Base-by-base conservation (phyloP, 768 basidiomycete genomes). In the Macrolepiota fuliginosa region DNA sequence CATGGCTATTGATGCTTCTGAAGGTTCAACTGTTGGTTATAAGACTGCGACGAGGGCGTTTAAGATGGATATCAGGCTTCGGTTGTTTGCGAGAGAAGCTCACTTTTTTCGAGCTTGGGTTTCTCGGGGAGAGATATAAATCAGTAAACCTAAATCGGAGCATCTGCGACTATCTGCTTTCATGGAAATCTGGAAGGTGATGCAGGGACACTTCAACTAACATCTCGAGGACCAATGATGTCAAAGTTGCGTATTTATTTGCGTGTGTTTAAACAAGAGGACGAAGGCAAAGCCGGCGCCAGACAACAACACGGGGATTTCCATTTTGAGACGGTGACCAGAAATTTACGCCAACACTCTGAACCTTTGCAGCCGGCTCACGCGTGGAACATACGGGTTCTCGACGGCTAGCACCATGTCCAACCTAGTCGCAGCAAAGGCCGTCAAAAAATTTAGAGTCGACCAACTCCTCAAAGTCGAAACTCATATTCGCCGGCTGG, bases 361-460 rank as follows among this genome's bases (percentile, higher is more conserved):
- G 46, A 24, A 24, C 46, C 22, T 47, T 29, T 9, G 56, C 46
- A 13, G 53, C 32, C 53, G n/a, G n/a, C 15, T 7, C 15, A 22
- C 22, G 2, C 37, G 27, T 7, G 40, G 55, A 19, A 42, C 40
- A 35, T 11, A 45, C 25, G 12, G 12, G 55, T 15, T 46, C 35
- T 36, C 55, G 19, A 22, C 47, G 58, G 35, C 32, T 24, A 55
- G 54, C 46, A 56, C 19, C 46, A 62, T 55, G 46, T 61, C 60
- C 50, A 61, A 55, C 17, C 53, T 55, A n/a, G 64, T 66, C 32
- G 56, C 74, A 49, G 68, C 72, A 42, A 47, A 27, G 27, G 77
- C 74, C 29, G 68, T 84, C 51, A 76, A 76, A 61, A 77, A 75
- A 49, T 83, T 83, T 64, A 77, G 83, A 29, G 63, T 81, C 37